Base-by-base conservation (phyloP, 208 protist genomes). In the Leishmania martiniquensis region DNA sequence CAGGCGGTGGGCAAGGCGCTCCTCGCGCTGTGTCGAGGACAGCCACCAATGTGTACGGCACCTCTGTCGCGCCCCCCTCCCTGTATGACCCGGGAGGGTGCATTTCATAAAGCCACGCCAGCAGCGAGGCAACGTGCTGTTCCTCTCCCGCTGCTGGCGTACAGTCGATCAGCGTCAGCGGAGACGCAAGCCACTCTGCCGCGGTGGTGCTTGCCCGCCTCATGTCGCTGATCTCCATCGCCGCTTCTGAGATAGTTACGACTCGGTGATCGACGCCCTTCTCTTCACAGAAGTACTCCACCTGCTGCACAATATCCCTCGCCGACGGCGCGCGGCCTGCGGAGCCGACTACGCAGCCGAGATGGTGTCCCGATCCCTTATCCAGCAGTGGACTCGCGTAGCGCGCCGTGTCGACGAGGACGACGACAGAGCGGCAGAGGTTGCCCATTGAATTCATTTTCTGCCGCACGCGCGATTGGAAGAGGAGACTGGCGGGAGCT, bases 371-470 rank as follows among this genome's bases (percentile, higher is more conserved):
- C 37, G 32, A 59, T 25, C 45, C 37, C 17, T 68, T 55, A 13
- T 81, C 57, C 0, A 65, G 32, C 6, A 79, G 13, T 12, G 55
- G 70, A 9, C 25, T 49, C 4, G 45, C 3, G 5, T 29, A 4
- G 49, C 55, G 7, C 0, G 67, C 32, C 7, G 45, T 75, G 54
- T 59, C 69, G 20, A 82, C 62, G 7, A 92, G 73, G 49, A 84
- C 63, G 34, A 92, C 9, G 20, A 89, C 85, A 6, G 78, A 83
- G 63, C 73, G 76, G 29, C 81, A 92, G 44, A 76, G 51, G 32
- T 81, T 71, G 2, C 84, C 81, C 68, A 88, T 55, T 15, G 82
- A 75, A 69, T 92, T 92, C 88, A 92, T 89, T 70, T 25, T 12
- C 17, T 49, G n/a, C 42, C 5, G 42, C 42, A 70, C 65, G 6